Conservation (phyloP, 2,329 filamentous ascomycete species). For the Aspergillus amoenus region DNA sequence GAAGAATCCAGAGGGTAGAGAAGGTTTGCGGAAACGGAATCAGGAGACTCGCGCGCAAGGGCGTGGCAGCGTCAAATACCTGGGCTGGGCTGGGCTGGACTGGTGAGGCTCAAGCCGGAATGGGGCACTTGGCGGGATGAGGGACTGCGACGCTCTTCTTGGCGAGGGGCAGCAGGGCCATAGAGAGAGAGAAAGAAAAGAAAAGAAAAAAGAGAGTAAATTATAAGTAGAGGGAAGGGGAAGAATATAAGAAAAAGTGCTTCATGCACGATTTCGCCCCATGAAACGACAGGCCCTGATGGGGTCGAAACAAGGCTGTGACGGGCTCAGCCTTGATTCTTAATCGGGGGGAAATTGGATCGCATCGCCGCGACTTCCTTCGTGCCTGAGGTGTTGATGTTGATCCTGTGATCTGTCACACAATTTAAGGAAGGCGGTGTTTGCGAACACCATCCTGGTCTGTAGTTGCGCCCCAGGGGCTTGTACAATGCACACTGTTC, state of each 20-base stretch:
- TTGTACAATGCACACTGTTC: too few relatives aligned
- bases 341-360: not conserved
- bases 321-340: not conserved
- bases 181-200: not conserved
- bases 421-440: too few relatives aligned
- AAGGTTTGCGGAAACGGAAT: not conserved
- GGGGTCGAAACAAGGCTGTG: conserved; percentile 4
- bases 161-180: not conserved
- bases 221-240: not conserved
- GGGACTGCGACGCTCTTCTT: not conserved
- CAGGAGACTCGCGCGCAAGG: not conserved
- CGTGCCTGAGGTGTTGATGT: not conserved
- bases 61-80: not conserved
- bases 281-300: not conserved
- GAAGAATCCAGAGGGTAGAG: not conserved
- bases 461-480: too few relatives aligned
- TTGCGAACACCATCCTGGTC: too few relatives aligned
- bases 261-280: not conserved
- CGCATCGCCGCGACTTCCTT: not conserved
- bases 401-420: not conserved
- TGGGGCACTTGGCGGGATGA: conserved; percentile 13
- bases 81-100: not conserved
- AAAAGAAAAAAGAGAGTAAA: not conserved
- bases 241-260: not conserved
- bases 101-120: conserved; percentile 8